Evolutionary conservation across 225 moss, liverwort and hornwort species (phyloP), one percentile per base, ranked within the genome.

Genomic region (Bryoerythrophyllum caledonicum): DNA sequence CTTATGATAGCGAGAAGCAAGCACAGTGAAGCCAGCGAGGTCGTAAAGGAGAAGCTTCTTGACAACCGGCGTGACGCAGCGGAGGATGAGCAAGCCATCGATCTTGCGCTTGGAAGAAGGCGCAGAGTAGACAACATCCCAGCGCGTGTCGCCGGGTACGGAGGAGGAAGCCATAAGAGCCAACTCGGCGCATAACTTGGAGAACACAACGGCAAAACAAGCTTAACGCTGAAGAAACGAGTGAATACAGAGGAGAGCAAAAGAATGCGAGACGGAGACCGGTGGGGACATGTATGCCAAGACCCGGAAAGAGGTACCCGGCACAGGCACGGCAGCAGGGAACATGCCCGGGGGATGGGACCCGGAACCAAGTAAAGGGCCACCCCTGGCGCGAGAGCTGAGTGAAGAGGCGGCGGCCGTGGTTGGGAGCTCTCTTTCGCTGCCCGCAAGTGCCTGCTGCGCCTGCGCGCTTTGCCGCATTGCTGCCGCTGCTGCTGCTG

Each of bases 11-110:
- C 37, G 62, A 0, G 1, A 0, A 2, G 28, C 62, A 24, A 74
- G 32, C 14, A 10, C 2, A 14, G 30, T 3, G 32, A 19, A 24
- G 40, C 1, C 27, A 14, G 54, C 23, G 30, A 8, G 20, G 27
- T 51, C 59, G 7, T 2, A 28, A 57, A 83, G 83, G 15, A n/a
- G 16, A 71, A 79, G 12, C 66, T 5, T 40, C 24, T 25, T 19
- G 25, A 64, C 49, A 20, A 34, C 14, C 1, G 20, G 30, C 4
- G 4, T 6, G 40, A 80, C 10, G 60, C 37, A 44, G 16, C 64
- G 73, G 32, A 84, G 65, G 23, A 41, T 53, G 80, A 84, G 76
- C 60, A 54, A 16, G 68, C 80, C 80, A n/a, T 84, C 84, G 70
- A 8, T 15, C 65, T 69, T 84, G 59, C 0, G 27, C 69, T 69